These are phyloP conservation scores for Arthroderma sp. DNA, from an alignment of 2,329 filamentous ascomycete genomes.

Conservation along the genomic window DNA sequence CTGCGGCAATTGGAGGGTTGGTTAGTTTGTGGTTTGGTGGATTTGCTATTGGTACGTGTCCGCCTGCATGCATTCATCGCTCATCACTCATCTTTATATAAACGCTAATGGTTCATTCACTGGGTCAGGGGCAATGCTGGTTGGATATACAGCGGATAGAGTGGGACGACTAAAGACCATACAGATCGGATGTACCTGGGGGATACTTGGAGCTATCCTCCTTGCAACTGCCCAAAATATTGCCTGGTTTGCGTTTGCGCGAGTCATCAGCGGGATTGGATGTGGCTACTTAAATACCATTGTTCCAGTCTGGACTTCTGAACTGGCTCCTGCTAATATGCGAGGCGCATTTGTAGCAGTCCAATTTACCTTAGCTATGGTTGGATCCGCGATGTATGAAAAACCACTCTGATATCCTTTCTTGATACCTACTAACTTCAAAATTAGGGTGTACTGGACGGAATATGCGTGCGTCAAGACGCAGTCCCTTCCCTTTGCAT, in stretches of 20 bases:
- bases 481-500: slow-evolving; percentile 18
- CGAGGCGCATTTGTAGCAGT: background rate
- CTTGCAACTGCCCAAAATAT: background rate
- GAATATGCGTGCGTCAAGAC: background rate
- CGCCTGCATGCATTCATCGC: background rate
- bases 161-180: background rate
- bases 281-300: background rate
- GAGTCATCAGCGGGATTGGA: background rate
- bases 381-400: background rate
- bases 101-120: background rate
- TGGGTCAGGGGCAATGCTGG: background rate
- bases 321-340: background rate
- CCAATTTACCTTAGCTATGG: background rate
- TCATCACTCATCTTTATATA: background rate
- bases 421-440: background rate
- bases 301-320: background rate
- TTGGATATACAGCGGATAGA: slow-evolving; percentile 1
- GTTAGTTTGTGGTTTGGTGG: slow-evolving; percentile 2
- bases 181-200: background rate
- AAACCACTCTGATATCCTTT: background rate
- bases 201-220: background rate
- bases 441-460: background rate
- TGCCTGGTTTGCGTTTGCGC: background rate
- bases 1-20: background rate
- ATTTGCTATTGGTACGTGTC: background rate